Evolutionary conservation across 2,329 filamentous ascomycete species (phyloP).

Genomic region (Verticillium dahliae): DNA sequence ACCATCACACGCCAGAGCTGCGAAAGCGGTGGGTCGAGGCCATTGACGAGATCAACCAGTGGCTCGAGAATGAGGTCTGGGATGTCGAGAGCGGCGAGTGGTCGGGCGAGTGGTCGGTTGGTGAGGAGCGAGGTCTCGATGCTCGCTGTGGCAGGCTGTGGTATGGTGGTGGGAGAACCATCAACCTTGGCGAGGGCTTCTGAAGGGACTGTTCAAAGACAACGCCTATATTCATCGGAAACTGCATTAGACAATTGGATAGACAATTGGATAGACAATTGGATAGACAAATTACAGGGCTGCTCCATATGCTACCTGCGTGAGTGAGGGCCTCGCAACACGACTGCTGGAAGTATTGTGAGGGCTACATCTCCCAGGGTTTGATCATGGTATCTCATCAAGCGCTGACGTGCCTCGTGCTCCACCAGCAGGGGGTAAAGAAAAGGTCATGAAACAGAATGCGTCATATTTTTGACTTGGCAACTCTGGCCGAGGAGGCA

Average conservation of each 20-base stretch:
- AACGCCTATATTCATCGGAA: background rate
- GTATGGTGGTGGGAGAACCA: constrained; percentile 77
- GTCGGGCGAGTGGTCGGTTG: constrained; percentile 76
- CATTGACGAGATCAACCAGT: constrained; percentile 72
- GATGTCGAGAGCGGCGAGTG: constrained; percentile 36
- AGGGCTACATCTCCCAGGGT: no score
- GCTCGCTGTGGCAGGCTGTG: constrained; percentile 70
- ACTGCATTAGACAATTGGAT: constrained; percentile 2
- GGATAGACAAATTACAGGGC: constrained; percentile 5
- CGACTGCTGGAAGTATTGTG: no score
- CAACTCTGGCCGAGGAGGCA: no score
- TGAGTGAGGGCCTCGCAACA: no score
- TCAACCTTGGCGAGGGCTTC: constrained; percentile 58
- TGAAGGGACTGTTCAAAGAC: constrained; percentile 18
- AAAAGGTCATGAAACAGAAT: no score
- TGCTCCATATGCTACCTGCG: no score
- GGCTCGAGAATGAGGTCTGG: constrained; percentile 69
- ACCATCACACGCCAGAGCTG: constrained; percentile 52
- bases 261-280: constrained; percentile 3
- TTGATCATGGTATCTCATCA: no score
- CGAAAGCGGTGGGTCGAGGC: constrained; percentile 59
- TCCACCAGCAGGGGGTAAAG: no score
- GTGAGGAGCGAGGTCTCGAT: constrained; percentile 75
- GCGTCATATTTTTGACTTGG: no score
- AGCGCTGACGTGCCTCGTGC: no score